phyloP scores from a whole-genome alignment of 2,329 filamentous ascomycete genomes.

The Alternaria triticina region DNA sequence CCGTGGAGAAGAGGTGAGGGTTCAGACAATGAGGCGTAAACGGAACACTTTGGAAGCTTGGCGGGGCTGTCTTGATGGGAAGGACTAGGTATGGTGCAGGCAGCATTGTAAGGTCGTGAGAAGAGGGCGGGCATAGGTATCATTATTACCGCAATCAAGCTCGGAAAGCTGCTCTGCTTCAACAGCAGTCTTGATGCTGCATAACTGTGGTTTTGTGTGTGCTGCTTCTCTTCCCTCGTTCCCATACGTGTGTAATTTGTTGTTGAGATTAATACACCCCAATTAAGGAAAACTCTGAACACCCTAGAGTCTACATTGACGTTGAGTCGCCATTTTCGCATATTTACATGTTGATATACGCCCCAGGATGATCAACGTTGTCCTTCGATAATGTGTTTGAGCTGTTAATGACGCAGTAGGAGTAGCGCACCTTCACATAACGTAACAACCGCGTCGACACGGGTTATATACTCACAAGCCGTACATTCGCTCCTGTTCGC shows the following conservation, averaged over 20 bases:
- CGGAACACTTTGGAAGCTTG: background rate
- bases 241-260: background rate
- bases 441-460: background rate
- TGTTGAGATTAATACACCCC: background rate
- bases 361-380: background rate
- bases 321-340: background rate
- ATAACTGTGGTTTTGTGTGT: background rate
- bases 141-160: background rate
- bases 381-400: background rate
- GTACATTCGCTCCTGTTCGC: background rate
- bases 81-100: background rate
- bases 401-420: background rate
- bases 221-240: background rate
- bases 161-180: background rate
- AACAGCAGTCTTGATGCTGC: background rate
- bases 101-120: background rate
- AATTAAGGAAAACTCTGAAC: background rate
- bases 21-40: background rate
- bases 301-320: background rate
- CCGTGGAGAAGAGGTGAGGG: accelerated
- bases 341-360: background rate
- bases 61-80: too few relatives aligned
- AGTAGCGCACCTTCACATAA: background rate
- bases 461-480: background rate
- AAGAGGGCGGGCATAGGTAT: background rate